Evolutionary conservation across 1,284 basidiomycete species (phyloP), one percentile per base, ranked within the genome.

Genomic region (Leccinum subfulvum): DNA sequence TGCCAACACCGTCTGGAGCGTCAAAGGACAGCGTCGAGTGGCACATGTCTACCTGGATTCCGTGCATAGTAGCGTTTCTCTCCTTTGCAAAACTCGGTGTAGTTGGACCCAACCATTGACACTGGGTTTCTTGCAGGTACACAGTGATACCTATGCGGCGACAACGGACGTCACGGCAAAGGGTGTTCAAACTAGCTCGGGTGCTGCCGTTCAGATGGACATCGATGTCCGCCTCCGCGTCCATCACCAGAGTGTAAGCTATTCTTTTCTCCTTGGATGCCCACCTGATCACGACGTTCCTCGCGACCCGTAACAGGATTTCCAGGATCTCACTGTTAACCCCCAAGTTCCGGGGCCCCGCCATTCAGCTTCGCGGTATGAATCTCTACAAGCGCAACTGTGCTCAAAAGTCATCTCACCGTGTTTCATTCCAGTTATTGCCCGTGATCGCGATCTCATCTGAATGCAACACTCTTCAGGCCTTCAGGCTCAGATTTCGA

Each of bases 11-110:
- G 4, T 8, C 23, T 2, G 18, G 5, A 30, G 3, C 37, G 21
- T 18, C 8, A 8, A 56, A 5, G 49, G 47, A 51, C 23, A 28
- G 57, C 14, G 21, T 54, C 10, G 26, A 60, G 6, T 62, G 66
- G 65, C 47, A 35, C n/a, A 18, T 30, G 11, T 37, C 56, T 10
- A 23, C 55, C 1, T 18, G 44, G 58, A 26, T 49, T 33, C 28
- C 10, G 67, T 68, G 37, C 60, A 66, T 56, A 6, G 30, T 54
- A 14, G 10, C 6, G 18, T 47, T 47, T 21, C 18, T 9, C 14
- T 37, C 37, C 51, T 14, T 11, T 26, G 26, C 7, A 9, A 52
- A 4, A 26, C 21, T 26, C 14, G 18, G 23, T 26, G 4, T 16
- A 28, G 14, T 52, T 47, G 44, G 26, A 52, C 44, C 3, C n/a